Conservation (phyloP, 2,329 filamentous ascomycete species). For the Alternaria metachromatica region DNA sequence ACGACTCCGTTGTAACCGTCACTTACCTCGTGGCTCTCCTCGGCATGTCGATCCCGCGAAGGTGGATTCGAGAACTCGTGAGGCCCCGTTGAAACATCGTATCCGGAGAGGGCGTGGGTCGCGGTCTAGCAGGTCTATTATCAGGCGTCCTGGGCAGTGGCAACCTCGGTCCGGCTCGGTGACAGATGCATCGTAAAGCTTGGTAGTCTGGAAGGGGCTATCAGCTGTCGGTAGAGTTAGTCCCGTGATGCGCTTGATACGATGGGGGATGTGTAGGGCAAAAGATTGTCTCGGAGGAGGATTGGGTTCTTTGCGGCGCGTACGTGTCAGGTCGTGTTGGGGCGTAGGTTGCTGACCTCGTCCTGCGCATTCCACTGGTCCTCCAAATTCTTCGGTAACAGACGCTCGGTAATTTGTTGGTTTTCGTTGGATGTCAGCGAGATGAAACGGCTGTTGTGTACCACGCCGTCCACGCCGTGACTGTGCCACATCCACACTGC, state of each 20-base stretch:
- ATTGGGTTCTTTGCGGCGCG: neutral
- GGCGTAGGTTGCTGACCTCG: neutral
- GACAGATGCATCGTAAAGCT: neutral
- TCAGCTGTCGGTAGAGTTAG: conserved; percentile 7
- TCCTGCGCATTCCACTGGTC: neutral
- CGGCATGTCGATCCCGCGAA: conserved; percentile 14
- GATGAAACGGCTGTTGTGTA: conserved; percentile 11
- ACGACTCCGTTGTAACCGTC: conserved; percentile 31
- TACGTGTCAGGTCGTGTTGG: neutral
- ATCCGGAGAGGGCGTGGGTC: conserved; percentile 3
- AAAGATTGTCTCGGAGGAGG: neutral
- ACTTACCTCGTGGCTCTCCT: conserved; percentile 16
- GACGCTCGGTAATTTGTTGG: neutral
- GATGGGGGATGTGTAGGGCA: neutral
- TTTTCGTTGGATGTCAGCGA: neutral
- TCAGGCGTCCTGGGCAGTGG: neutral
- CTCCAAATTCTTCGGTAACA: neutral
- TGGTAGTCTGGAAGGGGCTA: conserved; percentile 19
- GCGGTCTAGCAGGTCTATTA: conserved; percentile 15
- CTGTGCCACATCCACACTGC: conserved; percentile 13
- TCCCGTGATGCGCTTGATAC: neutral
- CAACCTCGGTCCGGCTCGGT: neutral
- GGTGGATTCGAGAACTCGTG: neutral
- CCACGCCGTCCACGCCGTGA: conserved; percentile 1
- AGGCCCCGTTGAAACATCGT: conserved; percentile 18